Evolutionary conservation across 495 filamentous ascomycete genomes (phyloP).

Genomic region (Talaromyces ruber): DNA sequence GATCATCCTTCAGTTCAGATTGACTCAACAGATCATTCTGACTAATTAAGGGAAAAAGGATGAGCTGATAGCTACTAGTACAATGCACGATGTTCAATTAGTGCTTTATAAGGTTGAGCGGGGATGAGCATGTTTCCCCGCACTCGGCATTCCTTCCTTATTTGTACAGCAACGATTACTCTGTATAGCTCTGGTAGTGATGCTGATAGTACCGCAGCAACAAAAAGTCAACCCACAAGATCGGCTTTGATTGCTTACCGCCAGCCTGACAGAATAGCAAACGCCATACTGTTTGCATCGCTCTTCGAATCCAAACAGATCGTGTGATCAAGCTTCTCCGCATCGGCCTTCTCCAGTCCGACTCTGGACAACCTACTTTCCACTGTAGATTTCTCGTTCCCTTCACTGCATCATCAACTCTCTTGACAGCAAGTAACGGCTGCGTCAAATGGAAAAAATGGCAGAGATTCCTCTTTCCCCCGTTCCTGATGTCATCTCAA

Average conservation of each 20-base stretch:
- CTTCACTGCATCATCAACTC: background rate
- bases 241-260: too few relatives aligned
- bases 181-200: background rate
- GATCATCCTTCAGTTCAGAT: background rate
- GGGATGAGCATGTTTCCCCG: background rate
- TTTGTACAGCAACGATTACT: background rate
- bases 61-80: background rate
- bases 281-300: background rate
- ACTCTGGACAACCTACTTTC: background rate
- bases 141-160: background rate
- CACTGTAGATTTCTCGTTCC: background rate
- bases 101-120: background rate
- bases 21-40: background rate
- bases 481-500: background rate
- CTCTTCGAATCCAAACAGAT: background rate
- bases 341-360: background rate
- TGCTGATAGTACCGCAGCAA: background rate
- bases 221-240: background rate
- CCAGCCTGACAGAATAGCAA: background rate
- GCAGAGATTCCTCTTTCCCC: constrained; percentile 3
- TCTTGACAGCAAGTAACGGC: background rate
- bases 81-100: background rate
- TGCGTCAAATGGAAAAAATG: background rate
- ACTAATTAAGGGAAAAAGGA: background rate
- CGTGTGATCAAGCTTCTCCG: background rate